A percentile compares a stretch with the other conserved stretches of the same genome.
Evolutionary conservation across 352 stramenopile genomes (phyloP).

Genomic region (Phytophthora cryptogea): DNA sequence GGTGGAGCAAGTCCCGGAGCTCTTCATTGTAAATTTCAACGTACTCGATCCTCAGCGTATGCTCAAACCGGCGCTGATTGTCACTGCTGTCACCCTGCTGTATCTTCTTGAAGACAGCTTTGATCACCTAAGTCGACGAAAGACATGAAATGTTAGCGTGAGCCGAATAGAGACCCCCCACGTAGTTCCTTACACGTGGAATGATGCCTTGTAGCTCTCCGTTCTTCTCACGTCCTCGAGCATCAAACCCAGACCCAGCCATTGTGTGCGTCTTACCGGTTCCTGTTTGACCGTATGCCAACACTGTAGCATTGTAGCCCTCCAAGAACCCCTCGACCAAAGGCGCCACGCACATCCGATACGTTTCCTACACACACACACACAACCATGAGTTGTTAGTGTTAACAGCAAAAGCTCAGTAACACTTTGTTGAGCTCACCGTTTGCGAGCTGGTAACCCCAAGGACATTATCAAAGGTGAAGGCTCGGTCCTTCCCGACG

Average conservation of each 20-base stretch:
- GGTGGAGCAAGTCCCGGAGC: conserved; percentile 93
- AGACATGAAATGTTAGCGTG: background rate
- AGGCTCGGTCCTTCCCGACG: conserved; percentile 83
- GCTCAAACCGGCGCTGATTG: conserved; percentile 51
- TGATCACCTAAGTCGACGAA: conserved; percentile 49
- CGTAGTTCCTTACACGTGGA: conserved; percentile 56
- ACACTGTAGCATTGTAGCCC: conserved; percentile 83
- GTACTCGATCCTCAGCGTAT: conserved; percentile 94
- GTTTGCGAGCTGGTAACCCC: conserved; percentile 71
- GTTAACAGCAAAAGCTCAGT: background rate
- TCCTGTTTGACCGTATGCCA: conserved; percentile 88
- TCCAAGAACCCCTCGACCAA: conserved; percentile 82
- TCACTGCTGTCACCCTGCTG: conserved; percentile 41
- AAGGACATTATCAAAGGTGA: conserved; percentile 91
- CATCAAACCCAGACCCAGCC: conserved; percentile 65
- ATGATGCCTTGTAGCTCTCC: conserved; percentile 83
- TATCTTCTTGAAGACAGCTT: conserved; percentile 74
- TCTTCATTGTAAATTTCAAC: conserved; percentile 99
- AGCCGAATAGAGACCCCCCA: background rate
- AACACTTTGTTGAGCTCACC: conserved; percentile 25
- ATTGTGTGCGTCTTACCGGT: conserved; percentile 97
- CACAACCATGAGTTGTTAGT: background rate
- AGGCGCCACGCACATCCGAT: conserved; percentile 62
- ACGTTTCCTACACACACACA: conserved; percentile 54
- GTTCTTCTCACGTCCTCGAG: conserved; percentile 55